phyloP scores from a whole-genome alignment of 345 rosid species.

The Tarenaya hassleriana region DNA sequence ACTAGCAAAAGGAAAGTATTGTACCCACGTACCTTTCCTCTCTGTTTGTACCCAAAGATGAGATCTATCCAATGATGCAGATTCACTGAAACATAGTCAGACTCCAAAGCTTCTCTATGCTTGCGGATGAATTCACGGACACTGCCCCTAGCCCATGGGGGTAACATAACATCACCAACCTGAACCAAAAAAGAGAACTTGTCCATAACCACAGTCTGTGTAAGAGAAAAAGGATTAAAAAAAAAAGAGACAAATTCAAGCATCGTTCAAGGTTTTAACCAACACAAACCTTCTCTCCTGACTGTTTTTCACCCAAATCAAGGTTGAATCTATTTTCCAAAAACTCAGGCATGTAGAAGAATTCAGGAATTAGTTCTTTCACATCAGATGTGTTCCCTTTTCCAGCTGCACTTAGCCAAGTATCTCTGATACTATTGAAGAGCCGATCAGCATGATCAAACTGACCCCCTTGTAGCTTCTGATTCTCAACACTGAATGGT shows the following conservation, averaged over 20 bases:
- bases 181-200: conserved; percentile 22
- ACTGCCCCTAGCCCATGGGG: conserved; percentile 99
- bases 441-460: conserved; percentile 99
- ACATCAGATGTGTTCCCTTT: conserved; percentile 98
- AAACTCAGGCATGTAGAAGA: conserved; percentile 97
- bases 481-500: conserved; percentile 95
- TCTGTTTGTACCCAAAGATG: conserved; percentile 94
- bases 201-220: neutral
- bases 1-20: conserved; percentile 1
- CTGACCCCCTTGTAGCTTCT: conserved; percentile 99
- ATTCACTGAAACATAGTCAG: conserved; percentile 92
- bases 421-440: conserved; percentile 85
- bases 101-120: conserved; percentile 99
- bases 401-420: conserved; percentile 99
- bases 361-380: conserved; percentile 97
- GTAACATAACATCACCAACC: conserved; percentile 90
- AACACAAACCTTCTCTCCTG: conserved; percentile 91
- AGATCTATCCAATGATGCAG: conserved; percentile 99
- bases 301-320: conserved; percentile 96
- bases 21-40: conserved; percentile 77
- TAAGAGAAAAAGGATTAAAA: conserved; percentile 11
- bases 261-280: conserved; percentile 14
- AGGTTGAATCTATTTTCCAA: conserved; percentile 81
- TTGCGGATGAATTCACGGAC: conserved; percentile 80
- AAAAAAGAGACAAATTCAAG: neutral